Percentiles rank a stretch among this genome's conserved stretches.
phyloP scores from a whole-genome alignment of 106 monocot genomes.

The Narthecium ossifragum region DNA sequence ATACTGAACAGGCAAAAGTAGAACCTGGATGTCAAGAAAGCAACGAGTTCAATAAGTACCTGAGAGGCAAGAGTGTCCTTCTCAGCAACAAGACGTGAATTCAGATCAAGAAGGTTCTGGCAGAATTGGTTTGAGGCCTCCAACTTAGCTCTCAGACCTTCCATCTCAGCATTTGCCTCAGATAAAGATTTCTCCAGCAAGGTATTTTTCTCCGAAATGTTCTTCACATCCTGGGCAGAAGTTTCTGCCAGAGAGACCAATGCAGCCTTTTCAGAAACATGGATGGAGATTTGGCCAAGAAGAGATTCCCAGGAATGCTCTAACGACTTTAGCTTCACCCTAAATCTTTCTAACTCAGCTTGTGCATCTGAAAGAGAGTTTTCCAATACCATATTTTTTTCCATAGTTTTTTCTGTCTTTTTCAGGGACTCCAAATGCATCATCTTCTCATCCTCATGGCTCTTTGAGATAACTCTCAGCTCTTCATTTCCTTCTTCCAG shows the following conservation, averaged over 20 bases:
- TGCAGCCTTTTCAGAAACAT: constrained; percentile 26
- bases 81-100: constrained; percentile 1
- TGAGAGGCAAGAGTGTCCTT: constrained; percentile 6
- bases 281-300: constrained; percentile 11
- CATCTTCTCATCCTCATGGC: constrained; percentile 31
- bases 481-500: constrained; percentile 29
- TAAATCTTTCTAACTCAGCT: constrained; percentile 32
- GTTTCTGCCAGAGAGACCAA: constrained; percentile 14
- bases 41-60: background rate
- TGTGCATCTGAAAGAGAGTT: constrained; percentile 28
- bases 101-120: background rate
- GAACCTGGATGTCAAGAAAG: too few relatives aligned
- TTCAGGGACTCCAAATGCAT: constrained; percentile 25
- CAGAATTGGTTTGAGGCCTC: constrained; percentile 1
- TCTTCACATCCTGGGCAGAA: background rate
- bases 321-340: constrained; percentile 17
- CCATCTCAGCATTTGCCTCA: background rate
- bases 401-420: constrained; percentile 22
- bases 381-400: constrained; percentile 25
- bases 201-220: constrained; percentile 6
- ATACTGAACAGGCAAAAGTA: too few relatives aligned
- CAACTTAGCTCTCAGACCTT: background rate
- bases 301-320: constrained; percentile 20
- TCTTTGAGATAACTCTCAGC: constrained; percentile 33
- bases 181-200: background rate